Evolutionary conservation across 2,329 filamentous ascomycete species (phyloP), one percentile per base, ranked within the genome.

Genomic region (Fusarium brevicatenulatum): DNA sequence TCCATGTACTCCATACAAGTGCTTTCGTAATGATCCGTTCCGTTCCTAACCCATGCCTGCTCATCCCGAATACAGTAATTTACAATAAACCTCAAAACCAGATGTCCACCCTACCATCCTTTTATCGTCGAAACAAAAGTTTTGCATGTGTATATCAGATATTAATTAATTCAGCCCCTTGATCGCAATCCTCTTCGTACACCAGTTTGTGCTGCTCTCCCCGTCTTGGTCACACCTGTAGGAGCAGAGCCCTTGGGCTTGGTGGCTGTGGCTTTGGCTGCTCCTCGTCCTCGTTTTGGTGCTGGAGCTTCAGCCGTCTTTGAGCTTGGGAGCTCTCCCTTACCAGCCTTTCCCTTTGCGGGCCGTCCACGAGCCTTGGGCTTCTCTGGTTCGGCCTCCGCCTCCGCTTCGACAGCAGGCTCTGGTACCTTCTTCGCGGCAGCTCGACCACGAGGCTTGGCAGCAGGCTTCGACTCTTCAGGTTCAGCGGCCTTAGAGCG

Each of bases 331-430:
- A 77, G 60, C 43, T 77, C 76, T 16, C 76, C 76, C 40, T 77
- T 77, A 25, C 76, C 76, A 11, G 76, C 70, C 54, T 77, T 77
- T 42, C 62, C 63, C n/a, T 72, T 74, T 13, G 54, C 55, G 7
- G 70, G 60, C 21, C 69, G 66, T 40, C 73, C 63, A 25, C 75
- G 71, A 42, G 73, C 30, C 42, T 72, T 76, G 18, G 70, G 61
- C 39, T 75, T 73, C 25, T 56, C 62, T 21, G 34, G 23, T 37
- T 60, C 68, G 13, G 44, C 44, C 28, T 69, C 57, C 3, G 34
- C 43, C 47, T 57, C 62, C n/a, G 25, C 46, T 34, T 60, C 52
- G 5, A 19, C 52, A 8, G 25, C 57, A 32, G 54, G 37, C 36
- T 73, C 67, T 0, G 43, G 16, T 16, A 36, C 16, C 23, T 58